These are phyloP conservation scores for Phytophthora macrochlamydospora DNA, from an alignment of 352 stramenopile species.

Conservation along the genomic window DNA sequence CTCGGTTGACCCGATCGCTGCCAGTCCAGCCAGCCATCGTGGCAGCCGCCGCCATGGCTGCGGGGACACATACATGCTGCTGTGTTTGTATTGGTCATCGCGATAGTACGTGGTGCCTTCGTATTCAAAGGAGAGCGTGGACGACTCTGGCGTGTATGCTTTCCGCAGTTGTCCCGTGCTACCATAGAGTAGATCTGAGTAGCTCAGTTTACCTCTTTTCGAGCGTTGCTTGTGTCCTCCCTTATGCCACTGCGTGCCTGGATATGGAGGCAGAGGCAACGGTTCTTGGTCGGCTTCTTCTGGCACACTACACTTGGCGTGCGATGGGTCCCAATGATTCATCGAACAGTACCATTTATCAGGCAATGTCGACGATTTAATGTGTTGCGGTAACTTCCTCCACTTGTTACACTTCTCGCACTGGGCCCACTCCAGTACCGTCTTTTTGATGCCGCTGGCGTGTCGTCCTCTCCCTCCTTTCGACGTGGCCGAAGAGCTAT, in stretches of 20 bases:
- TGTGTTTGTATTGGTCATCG: slow-evolving; percentile 83
- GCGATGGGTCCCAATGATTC: slow-evolving; percentile 93
- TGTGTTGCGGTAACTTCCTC: slow-evolving; percentile 92
- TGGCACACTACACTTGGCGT: slow-evolving; percentile 69
- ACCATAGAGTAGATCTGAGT: slow-evolving; percentile 80
- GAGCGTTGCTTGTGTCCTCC: slow-evolving; percentile 42
- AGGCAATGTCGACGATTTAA: slow-evolving; percentile 92
- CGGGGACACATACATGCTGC: slow-evolving; percentile 80
- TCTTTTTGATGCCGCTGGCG: slow-evolving; percentile 66
- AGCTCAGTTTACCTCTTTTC: slow-evolving; percentile 80
- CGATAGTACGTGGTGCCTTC: slow-evolving; percentile 69
- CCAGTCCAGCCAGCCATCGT: slow-evolving; percentile 38
- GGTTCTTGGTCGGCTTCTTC: slow-evolving; percentile 85
- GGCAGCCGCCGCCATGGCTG: slow-evolving; percentile 28
- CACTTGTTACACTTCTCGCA: slow-evolving; percentile 97
- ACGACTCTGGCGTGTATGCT: slow-evolving; percentile 81
- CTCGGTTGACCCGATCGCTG: slow-evolving; percentile 34
- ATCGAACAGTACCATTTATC: slow-evolving; percentile 97
- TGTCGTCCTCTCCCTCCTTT: slow-evolving; percentile 31
- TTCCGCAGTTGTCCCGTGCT: slow-evolving; percentile 84
- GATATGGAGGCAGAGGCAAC: slow-evolving; percentile 40
- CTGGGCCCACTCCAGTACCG: slow-evolving; percentile 94
- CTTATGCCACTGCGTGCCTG: slow-evolving; percentile 67
- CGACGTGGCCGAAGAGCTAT: not conserved
- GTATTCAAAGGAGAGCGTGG: slow-evolving; percentile 79